Evolutionary conservation across 352 stramenopile genomes (phyloP).

Genomic region (Pythium oligandrum): DNA sequence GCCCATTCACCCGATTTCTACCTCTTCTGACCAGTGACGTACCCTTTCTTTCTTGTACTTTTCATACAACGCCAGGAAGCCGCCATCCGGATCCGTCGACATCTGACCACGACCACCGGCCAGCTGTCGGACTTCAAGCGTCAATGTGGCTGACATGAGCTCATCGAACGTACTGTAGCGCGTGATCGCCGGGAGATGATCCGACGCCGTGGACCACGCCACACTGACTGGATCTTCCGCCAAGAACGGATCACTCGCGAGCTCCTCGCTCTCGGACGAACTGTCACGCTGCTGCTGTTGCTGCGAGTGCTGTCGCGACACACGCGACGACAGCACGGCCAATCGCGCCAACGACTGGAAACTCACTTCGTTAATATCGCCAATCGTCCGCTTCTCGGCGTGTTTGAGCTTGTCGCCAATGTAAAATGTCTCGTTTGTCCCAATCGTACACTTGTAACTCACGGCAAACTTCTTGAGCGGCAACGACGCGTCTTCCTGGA

Average conservation of each 20-base stretch:
- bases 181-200: slow-evolving; percentile 78
- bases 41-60: slow-evolving; percentile 82
- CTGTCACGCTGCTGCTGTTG: slow-evolving; percentile 10
- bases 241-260: slow-evolving; percentile 40
- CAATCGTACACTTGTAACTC: slow-evolving; percentile 89
- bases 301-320: slow-evolving; percentile 63
- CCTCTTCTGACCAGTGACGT: slow-evolving; percentile 3
- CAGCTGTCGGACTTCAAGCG: slow-evolving; percentile 81
- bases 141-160: slow-evolving; percentile 86
- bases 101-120: slow-evolving; percentile 80
- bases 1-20: too few species aligned
- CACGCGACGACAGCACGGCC: slow-evolving; percentile 76
- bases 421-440: slow-evolving; percentile 84
- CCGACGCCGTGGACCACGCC: slow-evolving; percentile 55
- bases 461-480: slow-evolving; percentile 87
- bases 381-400: slow-evolving; percentile 64
- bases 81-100: slow-evolving; percentile 74
- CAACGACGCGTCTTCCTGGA: slow-evolving; percentile 84
- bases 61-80: slow-evolving; percentile 75
- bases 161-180: slow-evolving; percentile 89
- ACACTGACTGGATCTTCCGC: slow-evolving; percentile 77
- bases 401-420: slow-evolving; percentile 83
- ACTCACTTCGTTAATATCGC: slow-evolving; percentile 82
- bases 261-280: slow-evolving; percentile 36
- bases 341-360: slow-evolving; percentile 82